Percentiles rank a stretch among this genome's conserved stretches.
Evolutionary conservation across 2,329 filamentous ascomycete species (phyloP).

Genomic region (Dactylellina sp.): DNA sequence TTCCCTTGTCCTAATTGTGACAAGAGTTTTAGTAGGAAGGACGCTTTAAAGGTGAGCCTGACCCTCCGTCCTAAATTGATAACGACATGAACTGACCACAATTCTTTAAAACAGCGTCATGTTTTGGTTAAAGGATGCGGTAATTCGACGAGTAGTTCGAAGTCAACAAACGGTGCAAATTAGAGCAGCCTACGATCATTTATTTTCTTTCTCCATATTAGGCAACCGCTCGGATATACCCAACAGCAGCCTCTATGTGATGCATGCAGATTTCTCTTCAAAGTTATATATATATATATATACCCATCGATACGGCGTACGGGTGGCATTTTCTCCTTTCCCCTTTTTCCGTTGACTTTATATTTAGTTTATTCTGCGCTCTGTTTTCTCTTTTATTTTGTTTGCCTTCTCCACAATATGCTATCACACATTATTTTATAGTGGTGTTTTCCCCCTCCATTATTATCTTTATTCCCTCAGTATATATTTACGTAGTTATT

Average conservation of each 20-base stretch:
- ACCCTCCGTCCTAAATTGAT: too few relatives aligned
- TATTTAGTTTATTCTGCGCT: not conserved
- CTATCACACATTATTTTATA: too few relatives aligned
- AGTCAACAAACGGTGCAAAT: constrained; percentile 60
- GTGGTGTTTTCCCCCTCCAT: too few relatives aligned
- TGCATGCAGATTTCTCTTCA: not conserved
- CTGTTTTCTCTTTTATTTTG: too few relatives aligned
- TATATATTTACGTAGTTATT: too few relatives aligned
- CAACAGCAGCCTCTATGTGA: not conserved
- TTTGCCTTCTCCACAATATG: too few relatives aligned
- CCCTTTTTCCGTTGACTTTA: not conserved
- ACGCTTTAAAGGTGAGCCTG: constrained; percentile 90
- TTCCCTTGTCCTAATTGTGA: constrained; percentile 92
- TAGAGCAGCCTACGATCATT: not conserved
- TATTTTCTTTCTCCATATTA: constrained; percentile 12
- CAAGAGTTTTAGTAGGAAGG: constrained; percentile 96
- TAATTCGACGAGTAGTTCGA: constrained; percentile 59
- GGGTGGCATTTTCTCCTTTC: not conserved
- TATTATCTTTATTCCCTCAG: too few relatives aligned
- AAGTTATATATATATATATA: constrained; percentile 12
- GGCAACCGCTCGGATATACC: not conserved
- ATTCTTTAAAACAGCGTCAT: constrained; percentile 68
- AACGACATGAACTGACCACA: too few relatives aligned
- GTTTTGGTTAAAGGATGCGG: constrained; percentile 75
- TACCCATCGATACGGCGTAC: constrained; percentile 14